Conservation (phyloP, 2,329 filamentous ascomycete species). For the Cordyceps cateniannulata region DNA sequence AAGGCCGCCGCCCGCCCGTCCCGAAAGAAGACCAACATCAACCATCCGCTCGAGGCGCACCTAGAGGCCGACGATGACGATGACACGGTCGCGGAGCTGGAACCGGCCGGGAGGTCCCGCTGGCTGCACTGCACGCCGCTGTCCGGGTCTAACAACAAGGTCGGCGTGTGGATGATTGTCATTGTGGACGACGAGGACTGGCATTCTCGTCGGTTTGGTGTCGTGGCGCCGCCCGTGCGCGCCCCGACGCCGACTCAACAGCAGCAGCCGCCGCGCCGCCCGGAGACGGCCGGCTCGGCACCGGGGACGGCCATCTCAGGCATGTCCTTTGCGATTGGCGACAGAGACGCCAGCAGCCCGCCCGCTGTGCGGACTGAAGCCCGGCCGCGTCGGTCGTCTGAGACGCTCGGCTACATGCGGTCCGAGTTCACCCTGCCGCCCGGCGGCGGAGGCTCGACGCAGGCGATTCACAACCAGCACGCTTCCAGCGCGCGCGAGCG, state of each 20-base stretch:
- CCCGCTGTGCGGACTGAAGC: neutral
- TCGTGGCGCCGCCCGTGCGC: neutral
- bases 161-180: constrained; percentile 74
- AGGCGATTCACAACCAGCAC: constrained; percentile 14
- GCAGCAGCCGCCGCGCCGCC: neutral
- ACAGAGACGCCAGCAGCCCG: neutral
- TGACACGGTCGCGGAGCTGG: constrained; percentile 11
- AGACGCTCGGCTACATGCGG: constrained; percentile 15
- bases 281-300: neutral
- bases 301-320: neutral
- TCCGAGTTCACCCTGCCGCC: neutral
- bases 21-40: neutral
- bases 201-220: neutral
- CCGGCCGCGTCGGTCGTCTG: constrained; percentile 15
- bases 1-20: neutral
- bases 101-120: constrained; percentile 49
- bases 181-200: constrained; percentile 57
- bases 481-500: constrained; percentile 7
- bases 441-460: constrained; percentile 7
- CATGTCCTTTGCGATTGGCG: neutral
- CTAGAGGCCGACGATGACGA: constrained; percentile 12
- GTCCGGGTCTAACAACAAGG: constrained; percentile 55
- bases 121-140: constrained; percentile 76
- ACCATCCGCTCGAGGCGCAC: constrained; percentile 15
- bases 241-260: neutral